Conservation (phyloP, 2,329 filamentous ascomycete species). For the Thielaviopsis musarum region DNA sequence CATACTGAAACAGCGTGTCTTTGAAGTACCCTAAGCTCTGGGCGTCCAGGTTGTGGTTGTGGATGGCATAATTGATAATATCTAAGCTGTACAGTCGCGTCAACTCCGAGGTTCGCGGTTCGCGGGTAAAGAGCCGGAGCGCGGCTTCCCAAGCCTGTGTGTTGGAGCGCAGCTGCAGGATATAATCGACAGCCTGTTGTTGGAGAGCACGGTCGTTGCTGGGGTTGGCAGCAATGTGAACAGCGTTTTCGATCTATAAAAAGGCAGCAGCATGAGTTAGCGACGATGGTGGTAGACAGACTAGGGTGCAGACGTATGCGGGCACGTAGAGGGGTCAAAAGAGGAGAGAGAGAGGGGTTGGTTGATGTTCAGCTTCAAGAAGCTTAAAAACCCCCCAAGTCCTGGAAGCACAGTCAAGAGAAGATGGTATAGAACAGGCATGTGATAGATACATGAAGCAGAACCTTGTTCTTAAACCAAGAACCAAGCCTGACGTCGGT, state of each 20-base stretch:
- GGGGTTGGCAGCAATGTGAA: constrained; percentile 83
- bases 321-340: constrained; percentile 14
- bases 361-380: neutral
- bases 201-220: constrained; percentile 59
- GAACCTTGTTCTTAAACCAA: neutral
- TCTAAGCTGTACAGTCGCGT: constrained; percentile 82
- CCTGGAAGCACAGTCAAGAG: neutral
- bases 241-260: constrained; percentile 73
- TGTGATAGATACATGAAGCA: neutral
- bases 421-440: neutral
- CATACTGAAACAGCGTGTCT: constrained; percentile 66
- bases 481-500: neutral
- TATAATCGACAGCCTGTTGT: constrained; percentile 66
- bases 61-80: constrained; percentile 80
- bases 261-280: neutral
- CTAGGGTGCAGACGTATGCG: neutral
- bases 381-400: neutral
- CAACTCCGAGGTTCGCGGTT: constrained; percentile 60
- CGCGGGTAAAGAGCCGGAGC: constrained; percentile 66
- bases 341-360: constrained; percentile 7
- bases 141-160: constrained; percentile 83
- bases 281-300: neutral
- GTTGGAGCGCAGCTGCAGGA: constrained; percentile 62
- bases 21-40: constrained; percentile 60
- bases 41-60: constrained; percentile 58